Percentiles rank a stretch among this genome's conserved stretches.
Conservation (phyloP, 805 yeast species). For the Ogataea neopini region DNA sequence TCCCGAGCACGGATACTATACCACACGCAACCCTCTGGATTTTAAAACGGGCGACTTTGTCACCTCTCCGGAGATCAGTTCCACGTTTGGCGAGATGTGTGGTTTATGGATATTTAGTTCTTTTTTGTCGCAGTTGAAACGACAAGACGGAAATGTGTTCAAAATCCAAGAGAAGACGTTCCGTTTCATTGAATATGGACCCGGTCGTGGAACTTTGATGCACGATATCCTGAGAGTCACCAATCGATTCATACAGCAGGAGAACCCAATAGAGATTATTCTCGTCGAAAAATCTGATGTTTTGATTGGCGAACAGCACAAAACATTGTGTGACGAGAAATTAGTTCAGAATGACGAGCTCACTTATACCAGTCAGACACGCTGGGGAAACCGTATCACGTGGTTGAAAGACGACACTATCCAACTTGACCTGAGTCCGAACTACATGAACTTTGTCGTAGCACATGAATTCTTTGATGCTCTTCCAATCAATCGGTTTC, state of each 20-base stretch:
- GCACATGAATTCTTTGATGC: slow-evolving; percentile 93
- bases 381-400: slow-evolving; percentile 52
- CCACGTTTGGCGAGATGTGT: slow-evolving; percentile 82
- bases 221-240: slow-evolving; percentile 56
- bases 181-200: slow-evolving; percentile 75
- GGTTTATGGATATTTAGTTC: slow-evolving; percentile 68
- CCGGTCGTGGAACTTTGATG: slow-evolving; percentile 82
- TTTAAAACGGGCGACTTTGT: slow-evolving; percentile 64
- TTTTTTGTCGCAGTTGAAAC: slow-evolving; percentile 59
- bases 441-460: slow-evolving; percentile 57
- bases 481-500: slow-evolving; percentile 71
- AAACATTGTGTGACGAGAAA: slow-evolving; percentile 43
- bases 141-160: slow-evolving; percentile 33
- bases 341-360: slow-evolving; percentile 34
- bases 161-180: slow-evolving; percentile 35
- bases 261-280: slow-evolving; percentile 45
- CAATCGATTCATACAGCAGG: slow-evolving; percentile 38
- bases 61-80: slow-evolving; percentile 85
- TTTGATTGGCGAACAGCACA: slow-evolving; percentile 57
- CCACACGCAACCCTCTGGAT: slow-evolving; percentile 68
- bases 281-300: slow-evolving; percentile 74
- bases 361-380: slow-evolving; percentile 40
- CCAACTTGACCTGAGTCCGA: slow-evolving; percentile 37
- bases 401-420: slow-evolving; percentile 59
- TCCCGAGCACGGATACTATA: slow-evolving; percentile 77